phyloP scores from a whole-genome alignment of 352 stramenopile species.

The Phytophthora nicotianae region DNA sequence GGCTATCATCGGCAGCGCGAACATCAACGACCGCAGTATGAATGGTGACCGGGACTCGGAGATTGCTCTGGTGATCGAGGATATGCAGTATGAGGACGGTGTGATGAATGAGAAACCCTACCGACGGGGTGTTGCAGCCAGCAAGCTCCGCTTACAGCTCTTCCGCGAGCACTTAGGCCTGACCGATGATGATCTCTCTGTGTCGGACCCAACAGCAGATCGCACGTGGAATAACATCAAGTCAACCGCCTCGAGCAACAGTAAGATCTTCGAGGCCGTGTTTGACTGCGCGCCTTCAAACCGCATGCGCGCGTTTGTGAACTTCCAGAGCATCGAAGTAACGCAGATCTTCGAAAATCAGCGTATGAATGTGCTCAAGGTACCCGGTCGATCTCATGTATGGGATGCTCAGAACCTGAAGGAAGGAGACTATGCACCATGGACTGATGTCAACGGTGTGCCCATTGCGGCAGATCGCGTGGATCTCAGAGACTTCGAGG shows the following conservation, averaged over 20 bases:
- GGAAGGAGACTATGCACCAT: constrained; percentile 82
- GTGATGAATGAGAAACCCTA: constrained; percentile 79
- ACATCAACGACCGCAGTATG: constrained; percentile 97
- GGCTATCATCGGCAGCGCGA: constrained; percentile 92
- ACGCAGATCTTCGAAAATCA: constrained; percentile 91
- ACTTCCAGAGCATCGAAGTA: constrained; percentile 79
- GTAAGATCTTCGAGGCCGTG: constrained; percentile 79
- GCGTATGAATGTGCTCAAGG: constrained; percentile 82
- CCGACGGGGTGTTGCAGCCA: constrained; percentile 62
- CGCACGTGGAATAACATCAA: constrained; percentile 72
- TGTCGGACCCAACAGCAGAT: constrained; percentile 64
- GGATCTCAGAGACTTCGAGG: constrained; percentile 76
- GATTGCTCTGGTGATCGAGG: constrained; percentile 85
- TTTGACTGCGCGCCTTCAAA: constrained; percentile 88
- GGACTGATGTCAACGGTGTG: constrained; percentile 87
- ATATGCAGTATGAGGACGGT: constrained; percentile 81
- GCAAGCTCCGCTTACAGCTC: constrained; percentile 74
- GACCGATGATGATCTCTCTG: constrained; percentile 54
- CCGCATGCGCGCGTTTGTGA: constrained; percentile 74
- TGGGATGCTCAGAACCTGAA: constrained; percentile 83
- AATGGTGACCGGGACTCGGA: constrained; percentile 91
- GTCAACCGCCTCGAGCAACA: constrained; percentile 63
- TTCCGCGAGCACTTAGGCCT: constrained; percentile 86
- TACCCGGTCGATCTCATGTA: constrained; percentile 58
- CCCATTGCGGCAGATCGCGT: constrained; percentile 80